A percentile compares a stretch with the other conserved stretches of the same genome.
Conservation (phyloP, 257 asterid species). For the Solanum megistacrolobum region DNA sequence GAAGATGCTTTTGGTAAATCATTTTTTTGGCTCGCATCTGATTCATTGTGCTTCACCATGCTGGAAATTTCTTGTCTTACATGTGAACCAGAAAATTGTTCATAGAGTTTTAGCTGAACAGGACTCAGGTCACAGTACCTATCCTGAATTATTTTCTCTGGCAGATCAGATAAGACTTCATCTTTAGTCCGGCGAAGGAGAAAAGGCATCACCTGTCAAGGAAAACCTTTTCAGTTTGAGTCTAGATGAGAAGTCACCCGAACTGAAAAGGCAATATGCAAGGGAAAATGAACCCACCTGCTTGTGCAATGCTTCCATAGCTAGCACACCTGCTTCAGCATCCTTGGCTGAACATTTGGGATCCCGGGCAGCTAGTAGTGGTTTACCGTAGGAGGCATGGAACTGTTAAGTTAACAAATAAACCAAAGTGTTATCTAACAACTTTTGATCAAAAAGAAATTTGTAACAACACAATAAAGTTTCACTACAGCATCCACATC, state of each 20-base stretch:
- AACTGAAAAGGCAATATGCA: not conserved
- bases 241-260: not conserved
- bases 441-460: not conserved
- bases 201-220: conserved; percentile 88
- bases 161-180: conserved; percentile 96
- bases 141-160: conserved; percentile 96
- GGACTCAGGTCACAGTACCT: conserved; percentile 98
- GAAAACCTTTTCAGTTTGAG: conserved; percentile 19
- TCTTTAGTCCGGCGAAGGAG: conserved; percentile 95
- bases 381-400: conserved; percentile 95
- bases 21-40: conserved; percentile 40
- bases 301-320: conserved; percentile 99
- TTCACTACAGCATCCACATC: not conserved
- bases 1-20: conserved; percentile 68
- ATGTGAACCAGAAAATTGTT: conserved; percentile 92
- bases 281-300: conserved; percentile 40
- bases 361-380: conserved; percentile 87
- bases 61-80: conserved; percentile 76
- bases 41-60: conserved; percentile 66
- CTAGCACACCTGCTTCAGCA: conserved; percentile 94
- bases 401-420: conserved; percentile 46
- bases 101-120: conserved; percentile 79
- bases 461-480: not conserved
- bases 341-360: conserved; percentile 96
- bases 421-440: not conserved